These are phyloP conservation scores for Eremochloa ophiuroides DNA, from an alignment of 176 grass and related monocot species.

Conservation along the genomic window DNA sequence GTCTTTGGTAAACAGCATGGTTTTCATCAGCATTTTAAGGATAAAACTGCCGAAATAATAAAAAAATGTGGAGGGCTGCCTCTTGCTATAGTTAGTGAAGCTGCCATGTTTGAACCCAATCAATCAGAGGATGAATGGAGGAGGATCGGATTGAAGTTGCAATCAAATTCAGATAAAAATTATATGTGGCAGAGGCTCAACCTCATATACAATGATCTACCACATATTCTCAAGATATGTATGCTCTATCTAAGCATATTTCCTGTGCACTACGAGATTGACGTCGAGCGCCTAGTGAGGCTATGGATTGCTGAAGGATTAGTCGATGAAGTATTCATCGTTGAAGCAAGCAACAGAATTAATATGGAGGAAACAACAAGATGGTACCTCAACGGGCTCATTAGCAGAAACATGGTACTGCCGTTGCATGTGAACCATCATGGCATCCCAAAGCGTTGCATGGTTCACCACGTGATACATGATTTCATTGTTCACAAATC, in stretches of 20 bases:
- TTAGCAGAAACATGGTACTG: slow-evolving; percentile 26
- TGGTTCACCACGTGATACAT: slow-evolving; percentile 34
- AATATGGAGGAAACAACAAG: slow-evolving; percentile 8
- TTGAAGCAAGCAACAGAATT: too few relatives aligned
- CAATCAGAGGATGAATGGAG: slow-evolving; percentile 4
- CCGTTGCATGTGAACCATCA: background rate
- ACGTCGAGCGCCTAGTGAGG: slow-evolving; percentile 21
- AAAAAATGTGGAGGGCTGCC: slow-evolving; percentile 26
- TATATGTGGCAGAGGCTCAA: slow-evolving; percentile 11
- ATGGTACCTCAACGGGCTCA: slow-evolving; percentile 21
- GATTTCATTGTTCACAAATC: slow-evolving; percentile 33
- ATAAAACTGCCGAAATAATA: background rate
- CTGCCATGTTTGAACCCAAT: background rate
- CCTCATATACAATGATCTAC: slow-evolving; percentile 32
- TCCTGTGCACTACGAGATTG: slow-evolving; percentile 23
- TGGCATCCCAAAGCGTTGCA: slow-evolving; percentile 1
- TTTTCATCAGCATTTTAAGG: slow-evolving; percentile 24
- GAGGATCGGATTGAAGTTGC: background rate
- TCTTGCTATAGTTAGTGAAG: slow-evolving; percentile 17
- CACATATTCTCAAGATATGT: slow-evolving; percentile 31
- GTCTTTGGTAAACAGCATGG: background rate
- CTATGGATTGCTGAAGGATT: slow-evolving; percentile 33
- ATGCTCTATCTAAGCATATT: slow-evolving; percentile 32
- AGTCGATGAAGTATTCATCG: background rate
- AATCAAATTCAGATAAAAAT: background rate